Base-by-base conservation (phyloP, 441 rosid genomes). In the Populus tomentosa region DNA sequence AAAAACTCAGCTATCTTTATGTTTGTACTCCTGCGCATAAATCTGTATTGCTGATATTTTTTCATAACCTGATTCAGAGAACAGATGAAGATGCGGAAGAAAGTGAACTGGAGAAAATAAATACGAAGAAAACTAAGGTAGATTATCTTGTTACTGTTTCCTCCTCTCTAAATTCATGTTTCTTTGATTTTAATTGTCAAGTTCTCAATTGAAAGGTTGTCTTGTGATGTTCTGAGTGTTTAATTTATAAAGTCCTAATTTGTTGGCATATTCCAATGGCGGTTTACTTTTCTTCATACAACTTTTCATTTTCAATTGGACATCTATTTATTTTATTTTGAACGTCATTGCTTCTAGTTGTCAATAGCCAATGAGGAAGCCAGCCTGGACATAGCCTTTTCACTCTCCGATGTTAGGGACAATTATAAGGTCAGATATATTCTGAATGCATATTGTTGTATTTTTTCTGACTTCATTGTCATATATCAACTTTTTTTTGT, bases 371-470 rank as follows among this genome's bases (percentile, higher is more conserved):
- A 76, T 70, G 84, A 80, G 62, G 89, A 89, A 81, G 80, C 70
- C 79, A 67, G 80, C 74, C 30, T 81, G 67, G 86, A 83, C 32
- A 75, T 90, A 30, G 76, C 75, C 61, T 82, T 95, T 82, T 90
- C 91, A 79, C 84, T 73, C 40, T 88, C 92, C 61, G 95, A 88
- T 81, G 73, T 88, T 82, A 87, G 81, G 85, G 91, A 89, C 67
- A 88, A 77, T 73, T 94, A 93, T 81, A 94, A 88, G 97, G 98
- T 95, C 74, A 42, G 84, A 61, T 67, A 35, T 33, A 28, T 23
- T 56, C 50, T 70, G 18, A 35, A 67, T 50, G 21, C 38, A 6
- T 26, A 62, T 67, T 28, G 36, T 14, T 61, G 7, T 67, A 16
- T 30, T 69, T 65, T 35, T 77, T 40, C 53, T 0, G 33, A 67